phyloP scores from a whole-genome alignment of 2,329 filamentous ascomycete species.

The Trichoderma guizhouense region DNA sequence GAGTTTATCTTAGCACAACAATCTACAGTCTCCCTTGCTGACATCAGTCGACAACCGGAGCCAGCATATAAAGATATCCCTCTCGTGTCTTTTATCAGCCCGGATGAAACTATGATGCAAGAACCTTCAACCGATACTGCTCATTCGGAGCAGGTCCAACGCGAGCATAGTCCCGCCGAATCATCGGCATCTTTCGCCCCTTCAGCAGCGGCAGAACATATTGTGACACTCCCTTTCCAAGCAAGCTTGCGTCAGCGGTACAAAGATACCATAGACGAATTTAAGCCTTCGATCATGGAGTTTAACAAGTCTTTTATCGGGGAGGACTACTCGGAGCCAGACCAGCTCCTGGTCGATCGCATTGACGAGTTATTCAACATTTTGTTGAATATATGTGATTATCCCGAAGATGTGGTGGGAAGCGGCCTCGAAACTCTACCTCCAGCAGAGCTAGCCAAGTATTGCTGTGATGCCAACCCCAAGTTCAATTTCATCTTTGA shows the following conservation, averaged over 20 bases:
- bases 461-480: constrained; percentile 53
- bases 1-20: constrained; percentile 19
- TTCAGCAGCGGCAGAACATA: constrained; percentile 36
- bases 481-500: constrained; percentile 60
- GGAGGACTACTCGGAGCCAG: constrained; percentile 39
- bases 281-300: constrained; percentile 41
- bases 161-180: constrained; percentile 25
- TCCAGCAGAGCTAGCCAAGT: constrained; percentile 46
- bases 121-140: constrained; percentile 24
- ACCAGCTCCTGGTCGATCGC: constrained; percentile 38
- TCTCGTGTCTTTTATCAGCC: constrained; percentile 23
- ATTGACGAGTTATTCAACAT: constrained; percentile 51
- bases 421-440: constrained; percentile 39
- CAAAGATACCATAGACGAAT: constrained; percentile 45
- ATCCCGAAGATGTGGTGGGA: constrained; percentile 51
- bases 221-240: constrained; percentile 57
- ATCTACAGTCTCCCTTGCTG: constrained; percentile 39
- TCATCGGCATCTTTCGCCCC: constrained; percentile 21
- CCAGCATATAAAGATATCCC: constrained; percentile 23
- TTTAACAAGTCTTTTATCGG: constrained; percentile 44
- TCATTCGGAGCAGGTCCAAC: constrained; percentile 27
- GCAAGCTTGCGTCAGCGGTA: constrained; percentile 52
- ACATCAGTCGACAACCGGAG: constrained; percentile 33
- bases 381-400: constrained; percentile 55
- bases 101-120: constrained; percentile 22